A percentile compares a stretch with the other conserved stretches of the same genome.
These are phyloP conservation scores for Pseudozyma pruni DNA, from an alignment of 1,284 basidiomycete species.

Conservation along the genomic window DNA sequence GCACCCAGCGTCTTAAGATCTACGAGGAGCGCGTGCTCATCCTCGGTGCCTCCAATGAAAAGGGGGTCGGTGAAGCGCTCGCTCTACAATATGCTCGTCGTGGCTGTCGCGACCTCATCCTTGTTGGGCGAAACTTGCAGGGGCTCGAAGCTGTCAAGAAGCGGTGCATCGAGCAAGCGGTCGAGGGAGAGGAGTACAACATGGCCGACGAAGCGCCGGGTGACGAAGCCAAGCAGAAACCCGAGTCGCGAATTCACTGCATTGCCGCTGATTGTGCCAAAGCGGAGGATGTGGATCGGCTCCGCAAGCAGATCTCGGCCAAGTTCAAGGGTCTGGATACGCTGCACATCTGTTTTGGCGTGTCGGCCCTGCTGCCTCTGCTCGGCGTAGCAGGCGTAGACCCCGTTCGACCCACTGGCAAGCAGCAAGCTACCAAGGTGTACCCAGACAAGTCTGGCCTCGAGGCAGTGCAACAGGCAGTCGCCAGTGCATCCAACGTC, in stretches of 20 bases:
- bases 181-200: conserved; percentile 51
- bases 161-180: conserved; percentile 71
- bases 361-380: conserved; percentile 82
- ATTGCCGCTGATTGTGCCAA: conserved; percentile 76
- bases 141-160: conserved; percentile 74
- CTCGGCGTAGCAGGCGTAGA: conserved; percentile 78
- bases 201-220: conserved; percentile 52
- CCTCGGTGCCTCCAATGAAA: conserved; percentile 77
- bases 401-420: conserved; percentile 63
- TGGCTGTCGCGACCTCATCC: conserved; percentile 77
- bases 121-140: conserved; percentile 77
- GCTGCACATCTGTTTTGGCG: conserved; percentile 83
- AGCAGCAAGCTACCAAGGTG: conserved; percentile 71
- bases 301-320: conserved; percentile 73
- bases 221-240: conserved; percentile 53
- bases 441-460: conserved; percentile 68
- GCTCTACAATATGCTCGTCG: conserved; percentile 79
- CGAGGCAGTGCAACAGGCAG: conserved; percentile 68
- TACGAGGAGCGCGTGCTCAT: conserved; percentile 78
- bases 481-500: conserved; percentile 67
- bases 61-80: conserved; percentile 81
- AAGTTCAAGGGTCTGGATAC: conserved; percentile 85
- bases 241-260: conserved; percentile 43
- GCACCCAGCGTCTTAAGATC: conserved; percentile 63
- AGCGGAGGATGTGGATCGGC: conserved; percentile 76